phyloP scores from a whole-genome alignment of 331 rosid species.

The Dryas integrifolia region DNA sequence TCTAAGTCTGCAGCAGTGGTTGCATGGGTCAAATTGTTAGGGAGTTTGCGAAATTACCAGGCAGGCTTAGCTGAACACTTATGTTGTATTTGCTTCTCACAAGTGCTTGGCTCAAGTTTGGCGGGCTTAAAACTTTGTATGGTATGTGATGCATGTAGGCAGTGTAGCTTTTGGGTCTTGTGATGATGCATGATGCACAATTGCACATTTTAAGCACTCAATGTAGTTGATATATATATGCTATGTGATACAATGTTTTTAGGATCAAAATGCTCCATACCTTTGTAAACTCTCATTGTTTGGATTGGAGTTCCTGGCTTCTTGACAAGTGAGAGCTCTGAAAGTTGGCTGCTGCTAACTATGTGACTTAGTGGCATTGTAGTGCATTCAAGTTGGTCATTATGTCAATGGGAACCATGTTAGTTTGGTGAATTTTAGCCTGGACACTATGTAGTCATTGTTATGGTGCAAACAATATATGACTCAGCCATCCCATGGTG shows the following conservation, averaged over 20 bases:
- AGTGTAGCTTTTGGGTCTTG: slow-evolving; percentile 4
- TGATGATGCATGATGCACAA: neutral
- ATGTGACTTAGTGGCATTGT: neutral
- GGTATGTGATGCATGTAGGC: slow-evolving; percentile 7
- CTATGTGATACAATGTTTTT: neutral
- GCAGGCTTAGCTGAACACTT: neutral
- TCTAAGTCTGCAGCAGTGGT: neutral
- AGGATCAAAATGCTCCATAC: neutral
- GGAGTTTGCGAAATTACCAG: neutral
- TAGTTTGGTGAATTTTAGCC: neutral
- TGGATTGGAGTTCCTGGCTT: neutral
- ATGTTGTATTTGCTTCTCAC: neutral
- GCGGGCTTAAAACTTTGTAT: neutral
- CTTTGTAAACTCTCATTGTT: neutral
- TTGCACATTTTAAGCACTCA: neutral
- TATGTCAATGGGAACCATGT: neutral
- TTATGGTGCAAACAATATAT: neutral
- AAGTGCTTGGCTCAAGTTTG: neutral
- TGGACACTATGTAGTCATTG: neutral
- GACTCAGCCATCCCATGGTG: neutral
- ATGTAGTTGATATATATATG: neutral
- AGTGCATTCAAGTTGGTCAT: neutral
- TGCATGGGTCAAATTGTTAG: neutral
- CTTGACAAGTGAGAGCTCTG: neutral
- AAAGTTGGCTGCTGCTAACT: neutral